A percentile compares a stretch with the other conserved stretches of the same genome.
Evolutionary conservation across 768 basidiomycete genomes (phyloP).

Genomic region (Tremella yokohamensis): DNA sequence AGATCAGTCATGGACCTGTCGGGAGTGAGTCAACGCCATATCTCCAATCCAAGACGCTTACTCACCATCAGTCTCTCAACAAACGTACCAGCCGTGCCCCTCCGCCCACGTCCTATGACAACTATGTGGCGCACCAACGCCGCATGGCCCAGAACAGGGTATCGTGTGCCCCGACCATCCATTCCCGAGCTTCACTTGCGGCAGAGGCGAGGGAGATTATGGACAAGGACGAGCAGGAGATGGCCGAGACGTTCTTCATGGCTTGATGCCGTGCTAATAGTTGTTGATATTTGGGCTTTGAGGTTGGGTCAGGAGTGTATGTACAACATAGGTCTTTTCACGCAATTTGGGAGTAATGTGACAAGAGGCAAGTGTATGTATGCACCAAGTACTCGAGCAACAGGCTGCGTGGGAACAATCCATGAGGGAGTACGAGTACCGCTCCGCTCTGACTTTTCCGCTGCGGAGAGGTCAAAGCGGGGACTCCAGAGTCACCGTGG

Average conservation of each 20-base stretch:
- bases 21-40: conserved; percentile 22
- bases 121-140: conserved; percentile 32
- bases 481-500: no score
- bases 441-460: no score
- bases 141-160: conserved; percentile 27
- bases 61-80: conserved; percentile 3
- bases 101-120: conserved; percentile 36
- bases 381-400: no score
- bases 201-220: conserved; percentile 20
- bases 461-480: no score
- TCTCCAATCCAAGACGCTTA: not conserved
- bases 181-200: conserved; percentile 27
- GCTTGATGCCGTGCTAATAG: conserved; percentile 13
- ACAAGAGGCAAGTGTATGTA: no score
- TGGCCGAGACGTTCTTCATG: conserved; percentile 46
- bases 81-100: conserved; percentile 9
- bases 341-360: no score
- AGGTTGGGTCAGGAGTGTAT: no score
- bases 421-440: no score
- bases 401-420: no score
- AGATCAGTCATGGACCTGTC: conserved; percentile 37
- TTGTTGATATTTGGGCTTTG: not conserved
- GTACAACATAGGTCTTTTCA: no score
- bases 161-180: conserved; percentile 36
- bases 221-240: conserved; percentile 38